A percentile compares a stretch with the other conserved stretches of the same genome.
These are phyloP conservation scores for Edaphochlamys debaryana DNA, from an alignment of 139 green algal genomes.

Conservation along the genomic window DNA sequence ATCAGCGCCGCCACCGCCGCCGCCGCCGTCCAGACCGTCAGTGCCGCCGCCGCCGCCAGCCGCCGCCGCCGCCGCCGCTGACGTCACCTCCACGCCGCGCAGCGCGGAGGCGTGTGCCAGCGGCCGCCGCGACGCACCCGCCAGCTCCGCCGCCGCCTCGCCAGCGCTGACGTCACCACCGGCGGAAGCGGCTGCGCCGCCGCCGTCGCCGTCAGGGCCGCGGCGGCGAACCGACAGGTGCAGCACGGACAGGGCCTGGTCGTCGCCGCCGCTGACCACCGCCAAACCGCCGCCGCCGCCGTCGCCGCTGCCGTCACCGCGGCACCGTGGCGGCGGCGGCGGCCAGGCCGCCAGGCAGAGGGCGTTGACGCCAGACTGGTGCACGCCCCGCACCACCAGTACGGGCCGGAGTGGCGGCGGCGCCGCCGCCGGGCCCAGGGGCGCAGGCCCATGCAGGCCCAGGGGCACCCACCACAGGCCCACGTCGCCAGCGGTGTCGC, in stretches of 20 bases:
- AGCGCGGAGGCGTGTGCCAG: slow-evolving; percentile 30
- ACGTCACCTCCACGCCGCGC: background rate
- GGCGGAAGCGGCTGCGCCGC: background rate
- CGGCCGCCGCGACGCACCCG: background rate
- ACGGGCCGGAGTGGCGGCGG: background rate
- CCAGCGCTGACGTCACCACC: background rate
- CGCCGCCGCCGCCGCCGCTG: background rate
- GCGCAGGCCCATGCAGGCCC: background rate
- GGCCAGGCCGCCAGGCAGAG: background rate
- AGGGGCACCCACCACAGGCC: slow-evolving; percentile 21
- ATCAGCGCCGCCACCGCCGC: background rate
- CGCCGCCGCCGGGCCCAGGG: background rate
- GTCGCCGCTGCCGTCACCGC: background rate
- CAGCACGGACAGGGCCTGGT: slow-evolving; percentile 25
- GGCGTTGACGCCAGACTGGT: slow-evolving; percentile 35
- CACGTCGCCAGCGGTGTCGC: slow-evolving; percentile 28
- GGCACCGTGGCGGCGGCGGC: background rate
- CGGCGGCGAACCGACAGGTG: background rate
- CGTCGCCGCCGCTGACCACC: slow-evolving; percentile 32
- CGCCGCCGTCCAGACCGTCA: background rate
- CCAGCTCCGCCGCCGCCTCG: background rate
- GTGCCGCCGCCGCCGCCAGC: background rate
- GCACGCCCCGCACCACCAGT: slow-evolving; percentile 11
- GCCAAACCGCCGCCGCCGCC: background rate
- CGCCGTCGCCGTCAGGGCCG: background rate